Conservation (phyloP, 2,329 filamentous ascomycete species). For the Sporothrix variecibatus region DNA sequence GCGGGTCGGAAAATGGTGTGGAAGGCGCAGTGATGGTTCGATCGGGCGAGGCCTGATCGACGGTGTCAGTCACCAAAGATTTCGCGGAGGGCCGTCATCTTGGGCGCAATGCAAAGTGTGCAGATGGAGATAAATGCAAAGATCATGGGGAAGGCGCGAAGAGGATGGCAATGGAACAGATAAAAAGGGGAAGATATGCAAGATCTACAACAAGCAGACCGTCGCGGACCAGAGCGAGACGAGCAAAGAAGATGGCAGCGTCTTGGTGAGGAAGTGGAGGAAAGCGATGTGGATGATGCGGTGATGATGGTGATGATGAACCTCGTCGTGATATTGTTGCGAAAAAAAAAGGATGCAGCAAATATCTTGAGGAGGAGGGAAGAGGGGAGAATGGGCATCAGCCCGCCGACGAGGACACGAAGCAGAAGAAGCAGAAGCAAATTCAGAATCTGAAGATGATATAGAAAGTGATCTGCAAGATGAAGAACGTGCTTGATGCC, state of each 20-base stretch:
- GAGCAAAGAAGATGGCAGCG: no score
- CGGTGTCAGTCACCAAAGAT: not conserved
- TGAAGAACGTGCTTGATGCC: not conserved
- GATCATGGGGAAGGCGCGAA: no score
- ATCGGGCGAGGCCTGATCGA: not conserved
- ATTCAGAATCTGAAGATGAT: not conserved
- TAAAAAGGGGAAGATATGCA: no score
- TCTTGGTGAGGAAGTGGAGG: no score
- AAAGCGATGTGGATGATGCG: no score
- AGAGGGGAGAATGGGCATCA: not conserved
- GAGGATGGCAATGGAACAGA: no score
- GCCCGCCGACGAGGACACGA: not conserved
- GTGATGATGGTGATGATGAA: no score
- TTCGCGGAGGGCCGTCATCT: no score
- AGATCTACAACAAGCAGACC: no score
- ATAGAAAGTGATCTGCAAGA: not conserved
- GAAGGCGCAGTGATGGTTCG: not conserved
- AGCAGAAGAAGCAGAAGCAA: not conserved
- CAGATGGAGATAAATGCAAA: no score
- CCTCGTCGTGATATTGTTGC: not conserved
- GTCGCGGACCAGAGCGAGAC: no score
- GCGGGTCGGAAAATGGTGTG: not conserved
- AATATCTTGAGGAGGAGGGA: not conserved
- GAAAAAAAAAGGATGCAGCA: not conserved
- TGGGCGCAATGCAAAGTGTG: no score